phyloP scores from a whole-genome alignment of 352 stramenopile genomes.

The Achlya hypogyna region DNA sequence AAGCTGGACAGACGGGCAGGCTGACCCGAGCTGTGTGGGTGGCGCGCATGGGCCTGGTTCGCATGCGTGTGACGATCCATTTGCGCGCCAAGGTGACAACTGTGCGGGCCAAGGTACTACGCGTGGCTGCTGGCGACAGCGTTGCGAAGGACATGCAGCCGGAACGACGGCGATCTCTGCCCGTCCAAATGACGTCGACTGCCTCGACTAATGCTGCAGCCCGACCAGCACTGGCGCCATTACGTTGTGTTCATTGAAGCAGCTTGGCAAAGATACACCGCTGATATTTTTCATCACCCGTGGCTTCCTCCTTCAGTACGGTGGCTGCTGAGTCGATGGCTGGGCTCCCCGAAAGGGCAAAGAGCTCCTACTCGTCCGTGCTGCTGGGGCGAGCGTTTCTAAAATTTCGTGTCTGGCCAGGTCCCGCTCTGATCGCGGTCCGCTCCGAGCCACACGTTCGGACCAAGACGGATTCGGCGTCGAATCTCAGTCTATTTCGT shows the following conservation, averaged over 20 bases:
- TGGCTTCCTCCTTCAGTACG: not conserved
- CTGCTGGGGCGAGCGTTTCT: too few relatives aligned
- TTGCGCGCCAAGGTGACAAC: not conserved
- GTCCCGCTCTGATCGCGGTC: not conserved
- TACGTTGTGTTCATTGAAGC: too few relatives aligned
- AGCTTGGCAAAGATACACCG: too few relatives aligned
- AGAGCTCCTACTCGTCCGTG: too few relatives aligned
- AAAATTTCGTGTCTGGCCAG: too few relatives aligned
- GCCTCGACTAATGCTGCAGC: too few relatives aligned
- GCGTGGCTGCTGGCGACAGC: not conserved
- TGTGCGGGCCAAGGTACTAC: not conserved
- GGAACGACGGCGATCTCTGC: not conserved
- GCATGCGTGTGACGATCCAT: not conserved
- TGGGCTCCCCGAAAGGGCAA: too few relatives aligned
- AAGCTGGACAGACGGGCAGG: too few relatives aligned
- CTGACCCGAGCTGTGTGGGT: too few relatives aligned
- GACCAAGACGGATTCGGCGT: not conserved
- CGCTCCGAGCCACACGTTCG: not conserved
- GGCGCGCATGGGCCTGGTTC: too few relatives aligned
- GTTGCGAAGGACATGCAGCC: not conserved
- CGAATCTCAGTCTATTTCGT: not conserved
- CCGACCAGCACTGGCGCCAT: not conserved
- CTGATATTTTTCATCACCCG: not conserved
- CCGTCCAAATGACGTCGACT: not conserved
- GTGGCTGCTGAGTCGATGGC: too few relatives aligned